These are phyloP conservation scores for Pichia pseudocactophila DNA, from an alignment of 805 yeast species.

Conservation along the genomic window DNA sequence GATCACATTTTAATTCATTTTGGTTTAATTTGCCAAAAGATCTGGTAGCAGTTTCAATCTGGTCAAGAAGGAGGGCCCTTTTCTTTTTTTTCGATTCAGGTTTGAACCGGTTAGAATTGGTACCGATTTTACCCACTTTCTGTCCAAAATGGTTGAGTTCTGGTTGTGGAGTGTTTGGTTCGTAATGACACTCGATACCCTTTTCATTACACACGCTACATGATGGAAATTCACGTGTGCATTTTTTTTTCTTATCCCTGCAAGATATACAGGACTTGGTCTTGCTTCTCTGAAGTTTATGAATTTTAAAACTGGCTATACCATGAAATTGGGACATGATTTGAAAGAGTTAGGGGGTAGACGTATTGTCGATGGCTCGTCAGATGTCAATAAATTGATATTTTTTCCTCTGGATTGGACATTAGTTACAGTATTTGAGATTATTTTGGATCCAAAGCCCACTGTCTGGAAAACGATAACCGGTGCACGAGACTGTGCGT, in stretches of 20 bases:
- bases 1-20: not conserved
- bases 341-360: not conserved
- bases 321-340: conserved; percentile 12
- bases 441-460: no score
- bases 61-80: no score
- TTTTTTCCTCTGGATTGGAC: not conserved
- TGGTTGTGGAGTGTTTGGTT: conserved; percentile 14
- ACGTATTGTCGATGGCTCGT: not conserved
- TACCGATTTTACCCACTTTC: no score
- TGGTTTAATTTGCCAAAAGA: conserved; percentile 8
- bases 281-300: conserved; percentile 3
- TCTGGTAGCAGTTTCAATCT: no score
- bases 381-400: not conserved
- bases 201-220: conserved; percentile 45
- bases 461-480: no score
- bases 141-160: no score
- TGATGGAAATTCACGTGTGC: conserved; percentile 49
- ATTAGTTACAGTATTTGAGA: no score
- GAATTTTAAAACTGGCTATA: conserved; percentile 10
- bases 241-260: conserved; percentile 53
- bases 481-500: no score
- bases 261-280: conserved; percentile 40
- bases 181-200: conserved; percentile 41
- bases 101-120: no score
- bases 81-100: no score